Percentiles rank a stretch among this genome's conserved stretches.
phyloP scores from a whole-genome alignment of 768 basidiomycete genomes.

The Exidia glandulosa region DNA sequence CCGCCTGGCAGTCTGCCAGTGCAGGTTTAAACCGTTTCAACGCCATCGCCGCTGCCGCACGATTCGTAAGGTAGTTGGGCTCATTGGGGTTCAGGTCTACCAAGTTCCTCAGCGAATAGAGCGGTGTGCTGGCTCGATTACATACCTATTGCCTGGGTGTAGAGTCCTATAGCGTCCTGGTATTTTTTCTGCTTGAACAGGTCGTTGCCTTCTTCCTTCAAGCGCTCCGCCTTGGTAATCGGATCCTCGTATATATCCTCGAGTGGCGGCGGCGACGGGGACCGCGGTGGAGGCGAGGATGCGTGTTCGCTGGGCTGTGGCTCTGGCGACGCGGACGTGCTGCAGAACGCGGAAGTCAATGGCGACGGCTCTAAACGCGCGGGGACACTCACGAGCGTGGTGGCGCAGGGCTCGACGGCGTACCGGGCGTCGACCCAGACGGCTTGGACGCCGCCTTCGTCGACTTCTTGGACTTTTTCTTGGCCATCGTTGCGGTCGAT shows the following conservation, averaged over 20 bases:
- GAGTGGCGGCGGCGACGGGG: background rate
- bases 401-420: background rate
- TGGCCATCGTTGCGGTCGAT: background rate
- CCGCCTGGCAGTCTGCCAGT: constrained; percentile 68
- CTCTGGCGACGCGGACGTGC: background rate
- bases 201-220: constrained; percentile 77
- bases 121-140: background rate
- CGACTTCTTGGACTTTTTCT: background rate
- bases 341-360: background rate
- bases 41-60: constrained; percentile 78
- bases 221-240: constrained; percentile 65
- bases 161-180: constrained; percentile 54
- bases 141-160: constrained; percentile 39
- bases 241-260: constrained; percentile 41
- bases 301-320: background rate
- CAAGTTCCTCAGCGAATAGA: background rate
- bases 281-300: background rate
- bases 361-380: background rate
- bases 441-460: background rate
- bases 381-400: background rate
- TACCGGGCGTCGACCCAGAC: background rate
- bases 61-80: constrained; percentile 72
- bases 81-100: constrained; percentile 51
- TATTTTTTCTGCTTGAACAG: constrained; percentile 55
- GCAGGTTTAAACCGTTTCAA: constrained; percentile 67